Base-by-base conservation (phyloP, 441 rosid genomes). In the Adansonia gregorii region DNA sequence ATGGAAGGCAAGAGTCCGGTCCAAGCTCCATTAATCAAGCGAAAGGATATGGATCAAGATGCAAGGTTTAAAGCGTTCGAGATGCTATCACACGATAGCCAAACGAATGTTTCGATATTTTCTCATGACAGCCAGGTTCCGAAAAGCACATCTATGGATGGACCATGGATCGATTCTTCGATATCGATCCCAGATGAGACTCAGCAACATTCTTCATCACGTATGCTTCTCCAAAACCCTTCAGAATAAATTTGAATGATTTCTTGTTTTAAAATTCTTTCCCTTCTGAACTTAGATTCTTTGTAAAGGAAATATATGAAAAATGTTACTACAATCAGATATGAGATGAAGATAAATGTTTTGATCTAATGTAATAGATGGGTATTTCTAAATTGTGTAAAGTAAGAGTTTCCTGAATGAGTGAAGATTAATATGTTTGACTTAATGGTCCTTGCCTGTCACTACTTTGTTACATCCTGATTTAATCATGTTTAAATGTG, bases 61-160 rank as follows among this genome's bases (percentile, higher is more conserved):
- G 83, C 87, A 3, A 79, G 89, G 65, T 87, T 86, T 84, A 86
- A 56, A 74, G 89, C 92, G 22, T 83, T 89, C 15, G 87, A 85
- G 77, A 43, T 76, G 61, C 71, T 78, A 7, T 82, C 87, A 17
- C 80, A 80, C 6, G 89, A 86, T 45, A 82, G 82, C 74, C 86
- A 86, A 24, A 77, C 78, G 6, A 41, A 56, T 60, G 35, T 12
- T n/a, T 76, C 85, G 7, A 58, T 9, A n/a, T 17, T 19, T 66
- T 83, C 83, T 20, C 80, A 74, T 8, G 67, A 61, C 0, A 78
- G 79, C 66, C 78, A 60, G 63, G 65, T 15, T 8, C 84, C 73
- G 4, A 49, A 54, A 39, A 77, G 84, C 79, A 49, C 59, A 17
- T 79, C 84, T 4, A 75, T 22, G 67, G 79, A 77, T 24, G 88